phyloP scores from a whole-genome alignment of 164 flowering plant genomes.

The Pachysandra terminalis region DNA sequence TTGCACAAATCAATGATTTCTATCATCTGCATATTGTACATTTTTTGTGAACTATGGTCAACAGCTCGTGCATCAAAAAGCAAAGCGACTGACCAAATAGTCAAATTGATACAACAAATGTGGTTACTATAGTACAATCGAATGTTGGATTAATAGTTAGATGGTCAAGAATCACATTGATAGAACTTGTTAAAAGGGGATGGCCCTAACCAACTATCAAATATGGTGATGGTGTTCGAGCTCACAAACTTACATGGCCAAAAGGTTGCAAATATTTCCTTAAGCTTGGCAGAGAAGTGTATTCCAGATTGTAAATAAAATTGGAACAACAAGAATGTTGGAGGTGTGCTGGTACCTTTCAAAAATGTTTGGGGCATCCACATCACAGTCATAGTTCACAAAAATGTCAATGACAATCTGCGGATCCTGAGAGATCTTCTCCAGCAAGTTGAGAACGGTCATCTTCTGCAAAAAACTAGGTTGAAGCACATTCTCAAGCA shows the following conservation, averaged over 20 bases:
- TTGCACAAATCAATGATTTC: neutral
- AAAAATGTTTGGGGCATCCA: constrained; percentile 93
- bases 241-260: neutral
- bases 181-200: neutral
- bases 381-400: constrained; percentile 98
- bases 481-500: constrained; percentile 95
- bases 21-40: neutral
- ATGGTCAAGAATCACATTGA: neutral
- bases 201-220: neutral
- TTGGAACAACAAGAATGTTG: neutral
- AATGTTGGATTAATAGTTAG: neutral
- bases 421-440: constrained; percentile 80
- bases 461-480: constrained; percentile 97
- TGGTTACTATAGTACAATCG: neutral
- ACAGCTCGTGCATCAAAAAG: neutral
- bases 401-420: constrained; percentile 79
- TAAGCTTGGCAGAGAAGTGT: neutral
- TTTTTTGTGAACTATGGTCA: neutral
- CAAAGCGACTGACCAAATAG: neutral
- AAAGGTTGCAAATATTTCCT: neutral
- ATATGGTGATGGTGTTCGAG: no score
- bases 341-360: constrained; percentile 58
- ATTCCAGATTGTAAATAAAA: neutral
- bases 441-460: constrained; percentile 85
- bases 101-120: neutral